A percentile compares a stretch with the other conserved stretches of the same genome.
phyloP scores from a whole-genome alignment of 768 basidiomycete species.

The Russula vinacea region DNA sequence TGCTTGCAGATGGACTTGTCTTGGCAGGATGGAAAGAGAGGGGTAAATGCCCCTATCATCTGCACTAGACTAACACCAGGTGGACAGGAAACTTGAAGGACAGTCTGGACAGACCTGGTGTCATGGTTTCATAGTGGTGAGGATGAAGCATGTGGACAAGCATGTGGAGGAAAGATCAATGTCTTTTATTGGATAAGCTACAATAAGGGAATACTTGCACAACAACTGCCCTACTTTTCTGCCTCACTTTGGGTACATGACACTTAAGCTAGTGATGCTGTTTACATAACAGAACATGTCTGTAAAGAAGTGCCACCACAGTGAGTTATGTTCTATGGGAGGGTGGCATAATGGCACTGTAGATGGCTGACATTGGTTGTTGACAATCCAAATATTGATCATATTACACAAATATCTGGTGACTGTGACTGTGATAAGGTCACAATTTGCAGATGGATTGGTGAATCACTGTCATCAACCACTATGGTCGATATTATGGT shows the following conservation, averaged over 20 bases:
- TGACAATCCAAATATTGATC: too few relatives aligned
- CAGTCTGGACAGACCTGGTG: background rate
- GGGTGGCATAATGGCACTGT: background rate
- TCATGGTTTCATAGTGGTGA: background rate
- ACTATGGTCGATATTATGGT: too few relatives aligned
- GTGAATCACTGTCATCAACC: too few relatives aligned
- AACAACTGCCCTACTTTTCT: background rate
- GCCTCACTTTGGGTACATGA: too few relatives aligned
- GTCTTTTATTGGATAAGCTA: constrained; percentile 9
- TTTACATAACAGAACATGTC: too few relatives aligned
- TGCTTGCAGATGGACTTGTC: background rate
- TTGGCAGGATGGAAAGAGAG: background rate
- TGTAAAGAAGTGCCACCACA: background rate
- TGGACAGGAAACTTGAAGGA: background rate
- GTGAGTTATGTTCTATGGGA: background rate
- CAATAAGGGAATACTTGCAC: background rate
- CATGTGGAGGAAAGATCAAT: constrained; percentile 16
- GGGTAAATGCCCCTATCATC: constrained; percentile 1
- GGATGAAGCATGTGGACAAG: background rate
- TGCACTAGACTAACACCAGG: too few relatives aligned
- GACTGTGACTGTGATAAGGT: too few relatives aligned
- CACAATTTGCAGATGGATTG: too few relatives aligned
- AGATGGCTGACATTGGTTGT: too few relatives aligned
- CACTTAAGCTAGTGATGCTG: too few relatives aligned
- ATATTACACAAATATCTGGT: too few relatives aligned